A percentile compares a stretch with the other conserved stretches of the same genome.
These are phyloP conservation scores for Mycena venus DNA, from an alignment of 768 basidiomycete species.

Conservation along the genomic window DNA sequence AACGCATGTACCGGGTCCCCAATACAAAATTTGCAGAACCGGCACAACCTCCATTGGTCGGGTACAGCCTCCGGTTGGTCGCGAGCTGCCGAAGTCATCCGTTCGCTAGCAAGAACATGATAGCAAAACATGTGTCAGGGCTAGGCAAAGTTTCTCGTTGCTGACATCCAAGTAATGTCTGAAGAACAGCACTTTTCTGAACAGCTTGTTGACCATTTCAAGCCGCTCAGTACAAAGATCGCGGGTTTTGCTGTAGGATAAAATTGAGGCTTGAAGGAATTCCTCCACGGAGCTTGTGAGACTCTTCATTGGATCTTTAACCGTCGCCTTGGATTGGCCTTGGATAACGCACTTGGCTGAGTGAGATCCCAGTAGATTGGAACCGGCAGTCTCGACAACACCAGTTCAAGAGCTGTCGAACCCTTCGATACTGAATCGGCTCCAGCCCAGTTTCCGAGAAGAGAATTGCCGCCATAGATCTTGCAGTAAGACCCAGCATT, in stretches of 20 bases:
- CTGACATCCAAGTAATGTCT: background rate
- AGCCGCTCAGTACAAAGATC: too few species aligned
- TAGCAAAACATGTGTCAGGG: background rate
- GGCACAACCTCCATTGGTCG: too few species aligned
- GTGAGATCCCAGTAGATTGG: too few species aligned
- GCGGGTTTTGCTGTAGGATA: too few species aligned
- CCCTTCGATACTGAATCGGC: too few species aligned
- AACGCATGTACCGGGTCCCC: background rate
- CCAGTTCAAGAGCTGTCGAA: background rate
- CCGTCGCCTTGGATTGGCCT: background rate
- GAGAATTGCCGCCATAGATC: too few species aligned
- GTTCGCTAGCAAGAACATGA: background rate
- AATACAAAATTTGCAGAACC: background rate
- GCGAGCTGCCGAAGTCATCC: background rate
- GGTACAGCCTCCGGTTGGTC: too few species aligned
- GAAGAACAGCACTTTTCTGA: constrained; percentile 3
- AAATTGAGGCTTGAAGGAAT: background rate
- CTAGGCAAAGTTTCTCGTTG: background rate
- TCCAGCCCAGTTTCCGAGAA: too few species aligned
- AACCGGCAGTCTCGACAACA: too few species aligned
- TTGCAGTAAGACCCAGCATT: too few species aligned
- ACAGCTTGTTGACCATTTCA: background rate
- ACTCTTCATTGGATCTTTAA: background rate
- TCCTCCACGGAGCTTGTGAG: background rate
- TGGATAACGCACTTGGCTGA: too few species aligned